Evolutionary conservation across 305 asterid species (phyloP).

Genomic region (Nicotiana rustica): DNA sequence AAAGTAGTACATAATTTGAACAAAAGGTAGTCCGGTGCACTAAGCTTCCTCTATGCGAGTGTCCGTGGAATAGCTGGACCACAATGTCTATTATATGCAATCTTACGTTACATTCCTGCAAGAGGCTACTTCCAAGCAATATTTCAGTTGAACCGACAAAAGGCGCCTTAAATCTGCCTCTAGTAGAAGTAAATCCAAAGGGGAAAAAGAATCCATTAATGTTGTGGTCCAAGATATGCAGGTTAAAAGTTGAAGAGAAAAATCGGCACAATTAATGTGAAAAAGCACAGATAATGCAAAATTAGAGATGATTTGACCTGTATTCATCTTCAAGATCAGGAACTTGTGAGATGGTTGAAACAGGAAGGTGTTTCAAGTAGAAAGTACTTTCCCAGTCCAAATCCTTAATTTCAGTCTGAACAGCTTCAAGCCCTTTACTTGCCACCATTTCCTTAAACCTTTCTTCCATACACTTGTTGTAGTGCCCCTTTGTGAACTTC

Average conservation of each 20-base stretch:
- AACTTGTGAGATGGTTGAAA: slow-evolving; percentile 74
- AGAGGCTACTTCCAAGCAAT: no score
- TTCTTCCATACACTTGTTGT: slow-evolving; percentile 75
- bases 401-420: slow-evolving; percentile 70
- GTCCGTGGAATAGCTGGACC: no score
- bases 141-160: no score
- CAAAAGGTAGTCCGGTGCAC: no score
- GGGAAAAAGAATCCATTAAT: background rate
- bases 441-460: slow-evolving; percentile 85
- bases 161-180: background rate
- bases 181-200: background rate
- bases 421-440: slow-evolving; percentile 74
- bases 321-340: slow-evolving; percentile 83
- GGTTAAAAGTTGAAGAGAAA: slow-evolving; percentile 9
- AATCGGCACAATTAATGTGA: background rate
- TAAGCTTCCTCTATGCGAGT: no score
- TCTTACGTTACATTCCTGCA: no score
- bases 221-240: slow-evolving; percentile 31
- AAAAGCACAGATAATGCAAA: slow-evolving; percentile 5
- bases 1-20: no score
- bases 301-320: slow-evolving; percentile 52
- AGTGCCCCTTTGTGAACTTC: slow-evolving; percentile 81
- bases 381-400: slow-evolving; percentile 96
- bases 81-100: no score
- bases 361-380: slow-evolving; percentile 83